phyloP scores from a whole-genome alignment of 2,329 filamentous ascomycete genomes.

The Penicillium verrucosum region DNA sequence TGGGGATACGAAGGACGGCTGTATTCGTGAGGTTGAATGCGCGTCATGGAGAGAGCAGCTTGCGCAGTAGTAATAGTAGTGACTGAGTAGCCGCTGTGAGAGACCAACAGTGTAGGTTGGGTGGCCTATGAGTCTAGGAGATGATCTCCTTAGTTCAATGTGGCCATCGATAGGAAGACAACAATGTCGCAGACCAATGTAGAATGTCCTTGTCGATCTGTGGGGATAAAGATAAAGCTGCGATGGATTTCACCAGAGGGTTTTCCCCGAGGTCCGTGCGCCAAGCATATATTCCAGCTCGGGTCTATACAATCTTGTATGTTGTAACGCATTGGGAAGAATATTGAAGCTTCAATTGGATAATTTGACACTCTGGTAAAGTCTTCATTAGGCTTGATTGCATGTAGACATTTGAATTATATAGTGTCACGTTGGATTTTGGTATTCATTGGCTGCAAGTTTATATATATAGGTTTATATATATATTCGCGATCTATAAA shows the following conservation, averaged over 20 bases:
- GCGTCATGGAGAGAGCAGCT: constrained; percentile 6
- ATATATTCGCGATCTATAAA: not conserved
- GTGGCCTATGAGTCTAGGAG: not conserved
- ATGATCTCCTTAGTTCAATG: not conserved
- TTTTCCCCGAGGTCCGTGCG: constrained; percentile 7
- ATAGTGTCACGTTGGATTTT: not conserved
- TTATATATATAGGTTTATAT: no score
- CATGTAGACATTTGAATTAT: not conserved
- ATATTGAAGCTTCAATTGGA: not conserved
- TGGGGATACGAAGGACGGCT: constrained; percentile 1
- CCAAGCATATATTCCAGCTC: not conserved
- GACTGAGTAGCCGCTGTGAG: not conserved
- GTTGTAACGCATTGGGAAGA: not conserved
- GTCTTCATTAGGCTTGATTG: not conserved
- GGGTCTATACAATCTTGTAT: not conserved
- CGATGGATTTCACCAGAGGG: constrained; percentile 2
- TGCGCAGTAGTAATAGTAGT: not conserved
- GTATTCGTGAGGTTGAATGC: constrained; percentile 9
- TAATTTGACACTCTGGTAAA: not conserved
- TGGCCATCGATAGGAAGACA: not conserved
- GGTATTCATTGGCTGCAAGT: not conserved
- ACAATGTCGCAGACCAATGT: not conserved
- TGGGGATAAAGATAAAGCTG: constrained; percentile 8
- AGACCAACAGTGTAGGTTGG: not conserved
- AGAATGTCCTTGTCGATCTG: constrained; percentile 9